phyloP scores from a whole-genome alignment of 129 eudicot species.

The Flaveria ramosissima region DNA sequence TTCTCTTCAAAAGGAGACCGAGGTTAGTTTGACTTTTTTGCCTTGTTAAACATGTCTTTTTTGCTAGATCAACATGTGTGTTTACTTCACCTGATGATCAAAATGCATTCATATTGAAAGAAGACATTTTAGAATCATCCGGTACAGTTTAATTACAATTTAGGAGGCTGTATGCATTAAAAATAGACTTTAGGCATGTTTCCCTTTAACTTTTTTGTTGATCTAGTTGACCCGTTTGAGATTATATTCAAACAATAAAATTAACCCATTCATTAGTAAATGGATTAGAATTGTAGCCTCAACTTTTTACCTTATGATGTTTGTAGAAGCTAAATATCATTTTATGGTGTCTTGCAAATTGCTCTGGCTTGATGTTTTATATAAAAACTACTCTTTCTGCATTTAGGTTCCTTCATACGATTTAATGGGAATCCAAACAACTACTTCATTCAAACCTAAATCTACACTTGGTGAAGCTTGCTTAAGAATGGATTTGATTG shows the following conservation, averaged over 20 bases:
- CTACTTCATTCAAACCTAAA: conserved; percentile 48
- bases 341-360: conserved; percentile 8
- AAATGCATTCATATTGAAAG: background rate
- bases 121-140: background rate
- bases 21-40: conserved; percentile 41
- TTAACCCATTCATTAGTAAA: background rate
- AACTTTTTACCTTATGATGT: background rate
- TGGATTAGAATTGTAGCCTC: no score
- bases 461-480: conserved; percentile 69
- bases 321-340: conserved; percentile 9
- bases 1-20: conserved; percentile 62
- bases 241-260: background rate
- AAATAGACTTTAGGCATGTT: background rate
- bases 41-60: background rate
- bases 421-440: conserved; percentile 50
- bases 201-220: background rate
- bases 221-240: background rate
- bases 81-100: background rate
- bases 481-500: conserved; percentile 59
- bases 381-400: background rate
- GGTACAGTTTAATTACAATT: background rate
- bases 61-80: conserved; percentile 7
- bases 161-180: conserved; percentile 5
- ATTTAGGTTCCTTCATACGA: conserved; percentile 58
- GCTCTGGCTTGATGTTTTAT: background rate